Percentiles rank a stretch among this genome's conserved stretches.
phyloP scores from a whole-genome alignment of 371 early-diverging fungal species.

The Gilbertella persicaria region DNA sequence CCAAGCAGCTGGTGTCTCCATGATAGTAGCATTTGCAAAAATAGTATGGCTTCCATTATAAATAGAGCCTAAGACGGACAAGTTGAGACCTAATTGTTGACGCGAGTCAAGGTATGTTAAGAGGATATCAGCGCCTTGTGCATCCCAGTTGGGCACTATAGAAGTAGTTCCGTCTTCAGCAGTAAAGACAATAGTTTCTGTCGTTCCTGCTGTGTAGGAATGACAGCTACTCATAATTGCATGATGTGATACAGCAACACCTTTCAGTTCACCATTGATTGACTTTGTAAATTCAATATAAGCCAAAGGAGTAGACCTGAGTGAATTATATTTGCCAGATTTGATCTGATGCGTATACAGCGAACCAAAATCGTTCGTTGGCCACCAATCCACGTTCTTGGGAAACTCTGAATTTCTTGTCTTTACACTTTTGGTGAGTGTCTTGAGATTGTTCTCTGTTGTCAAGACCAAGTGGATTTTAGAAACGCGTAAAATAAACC shows the following conservation, averaged over 20 bases:
- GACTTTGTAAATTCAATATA: slow-evolving; percentile 83
- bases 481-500: slow-evolving; percentile 67
- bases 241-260: slow-evolving; percentile 75
- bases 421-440: slow-evolving; percentile 64
- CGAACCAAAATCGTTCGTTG: slow-evolving; percentile 67
- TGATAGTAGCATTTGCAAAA: slow-evolving; percentile 58
- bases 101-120: slow-evolving; percentile 74
- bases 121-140: slow-evolving; percentile 48
- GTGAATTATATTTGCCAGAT: slow-evolving; percentile 39
- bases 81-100: slow-evolving; percentile 74
- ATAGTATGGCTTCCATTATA: slow-evolving; percentile 71
- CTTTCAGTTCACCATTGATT: slow-evolving; percentile 78
- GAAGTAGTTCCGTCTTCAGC: slow-evolving; percentile 14
- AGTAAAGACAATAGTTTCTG: slow-evolving; percentile 15
- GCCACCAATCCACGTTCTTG: slow-evolving; percentile 70
- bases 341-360: slow-evolving; percentile 56
- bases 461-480: slow-evolving; percentile 66
- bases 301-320: slow-evolving; percentile 59
- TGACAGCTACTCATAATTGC: slow-evolving; percentile 69
- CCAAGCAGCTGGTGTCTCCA: slow-evolving; percentile 69
- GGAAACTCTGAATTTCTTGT: slow-evolving; percentile 59
- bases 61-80: slow-evolving; percentile 64
- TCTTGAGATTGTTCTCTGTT: slow-evolving; percentile 73
- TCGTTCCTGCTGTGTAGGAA: slow-evolving; percentile 22
- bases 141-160: slow-evolving; percentile 23